Base-by-base conservation (phyloP, 2,329 filamentous ascomycete genomes). In the Tolypocladium paradoxum region DNA sequence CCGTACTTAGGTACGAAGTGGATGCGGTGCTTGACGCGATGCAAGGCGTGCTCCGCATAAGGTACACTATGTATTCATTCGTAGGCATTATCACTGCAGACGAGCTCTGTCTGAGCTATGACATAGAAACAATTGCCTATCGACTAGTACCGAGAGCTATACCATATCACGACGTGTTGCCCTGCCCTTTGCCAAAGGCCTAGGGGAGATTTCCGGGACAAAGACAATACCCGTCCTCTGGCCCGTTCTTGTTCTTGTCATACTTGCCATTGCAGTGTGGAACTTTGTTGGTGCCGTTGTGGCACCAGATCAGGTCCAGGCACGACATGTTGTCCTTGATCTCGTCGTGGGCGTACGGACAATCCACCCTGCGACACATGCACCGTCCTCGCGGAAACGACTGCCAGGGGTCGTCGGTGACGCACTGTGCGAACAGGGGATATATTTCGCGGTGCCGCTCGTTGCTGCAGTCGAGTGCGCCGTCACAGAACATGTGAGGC, bases 361-460 rank as follows among this genome's bases (percentile, higher is more conserved):
- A 57, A 14, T 31, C 38, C n/a, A 57, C 55, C n/a, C 48, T 27
- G 11, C 50, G 48, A 20, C 54, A 59, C 27, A 36, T 43, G 43
- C 57, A 58, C 12, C 50, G 49, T 2, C 53, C 54, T 18, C 40
- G 53, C 31, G 53, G 24, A 18, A 31, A 22, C n/a, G 53, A 40
- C 31, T 40, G 43, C 34, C 34, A 29, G 4, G 43, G 29, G 33
- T 56, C 53, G 4, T 53, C 48, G 16, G 53, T 53, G 22, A 50
- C 50, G 48, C 55, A 56, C n/a, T 50, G 56, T 40, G 57, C 31
- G 43, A 55, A 57, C 47, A 51, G 43, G 16, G 57, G 57, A 20
- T 56, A 55, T 18, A 51, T 27, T 3, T 45, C 49, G 29, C 54
- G 51, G n/a, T 51, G 38, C 38, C 20, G 52, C 40, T 58, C 54